Percentiles rank a stretch among this genome's conserved stretches.
These are phyloP conservation scores for Neopestalotiopsis sp. DNA, from an alignment of 2,329 filamentous ascomycete genomes.

Conservation along the genomic window DNA sequence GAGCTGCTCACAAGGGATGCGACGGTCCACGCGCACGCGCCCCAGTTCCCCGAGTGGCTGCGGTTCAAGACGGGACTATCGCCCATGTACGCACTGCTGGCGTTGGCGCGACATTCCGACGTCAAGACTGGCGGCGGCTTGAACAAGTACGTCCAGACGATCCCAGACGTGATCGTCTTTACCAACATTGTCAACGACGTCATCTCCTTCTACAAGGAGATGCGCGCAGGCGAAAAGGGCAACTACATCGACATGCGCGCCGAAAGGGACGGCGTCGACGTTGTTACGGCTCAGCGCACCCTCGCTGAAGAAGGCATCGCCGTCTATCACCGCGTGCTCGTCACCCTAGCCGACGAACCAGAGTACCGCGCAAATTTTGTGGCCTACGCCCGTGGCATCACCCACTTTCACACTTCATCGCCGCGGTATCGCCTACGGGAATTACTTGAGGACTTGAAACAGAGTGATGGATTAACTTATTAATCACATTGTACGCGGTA, in stretches of 20 bases:
- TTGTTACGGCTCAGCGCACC: no score
- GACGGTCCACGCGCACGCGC: not conserved
- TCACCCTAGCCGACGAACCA: conserved; percentile 15
- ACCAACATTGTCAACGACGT: conserved; percentile 23
- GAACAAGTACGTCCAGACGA: conserved; percentile 12
- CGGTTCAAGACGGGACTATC: conserved; percentile 23
- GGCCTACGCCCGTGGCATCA: conserved; percentile 21
- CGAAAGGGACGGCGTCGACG: conserved; percentile 18
- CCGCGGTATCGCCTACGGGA: conserved; percentile 20
- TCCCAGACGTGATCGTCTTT: conserved; percentile 20
- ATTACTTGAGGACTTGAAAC: conserved; percentile 9
- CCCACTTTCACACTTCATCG: conserved; percentile 21
- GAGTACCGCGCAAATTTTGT: conserved; percentile 22
- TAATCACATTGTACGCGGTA: no score
- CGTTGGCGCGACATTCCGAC: conserved; percentile 17
- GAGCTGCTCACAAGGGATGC: no score
- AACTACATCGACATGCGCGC: conserved; percentile 22
- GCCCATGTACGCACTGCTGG: conserved; percentile 21
- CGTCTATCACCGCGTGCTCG: not conserved
- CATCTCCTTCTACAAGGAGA: conserved; percentile 24
- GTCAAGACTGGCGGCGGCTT: no score
- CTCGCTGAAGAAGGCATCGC: no score
- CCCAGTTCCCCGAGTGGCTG: conserved; percentile 20
- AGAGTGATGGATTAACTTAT: no score
- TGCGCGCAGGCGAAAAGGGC: conserved; percentile 20